Percentiles rank a stretch among this genome's conserved stretches.
These are phyloP conservation scores for Ascocoryne sarcoides DNA, from an alignment of 2,329 filamentous ascomycete species.

Conservation along the genomic window DNA sequence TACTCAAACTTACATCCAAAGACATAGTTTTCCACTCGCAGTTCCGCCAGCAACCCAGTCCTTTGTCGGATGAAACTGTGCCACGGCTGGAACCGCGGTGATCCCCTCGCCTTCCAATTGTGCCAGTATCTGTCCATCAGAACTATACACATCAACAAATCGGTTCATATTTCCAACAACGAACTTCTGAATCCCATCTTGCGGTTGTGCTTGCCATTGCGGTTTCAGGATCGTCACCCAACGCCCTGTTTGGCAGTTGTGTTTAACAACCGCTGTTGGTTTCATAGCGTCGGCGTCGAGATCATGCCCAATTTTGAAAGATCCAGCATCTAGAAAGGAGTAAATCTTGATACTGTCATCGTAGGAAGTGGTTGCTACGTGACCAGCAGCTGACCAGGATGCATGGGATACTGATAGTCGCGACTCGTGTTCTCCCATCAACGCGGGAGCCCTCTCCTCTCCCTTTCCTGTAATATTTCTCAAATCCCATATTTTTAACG, in stretches of 20 bases:
- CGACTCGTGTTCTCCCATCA: slow-evolving; percentile 76
- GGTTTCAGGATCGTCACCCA: slow-evolving; percentile 81
- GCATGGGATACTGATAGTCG: slow-evolving; percentile 85
- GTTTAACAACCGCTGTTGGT: slow-evolving; percentile 59
- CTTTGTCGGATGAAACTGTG: slow-evolving; percentile 76
- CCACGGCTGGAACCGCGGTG: slow-evolving; percentile 87
- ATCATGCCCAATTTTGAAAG: slow-evolving; percentile 50
- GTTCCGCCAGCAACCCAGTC: slow-evolving; percentile 93
- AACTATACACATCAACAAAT: slow-evolving; percentile 84
- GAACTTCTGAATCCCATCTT: slow-evolving; percentile 76
- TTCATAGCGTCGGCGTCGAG: slow-evolving; percentile 56
- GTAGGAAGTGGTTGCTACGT: slow-evolving; percentile 86
- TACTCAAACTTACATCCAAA: slow-evolving; percentile 71
- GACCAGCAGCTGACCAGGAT: slow-evolving; percentile 75
- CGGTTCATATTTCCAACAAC: slow-evolving; percentile 96
- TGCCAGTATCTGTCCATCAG: slow-evolving; percentile 75
- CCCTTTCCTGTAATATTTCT: slow-evolving; percentile 64
- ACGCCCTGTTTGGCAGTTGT: slow-evolving; percentile 93
- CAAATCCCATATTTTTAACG: slow-evolving; percentile 85
- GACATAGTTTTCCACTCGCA: slow-evolving; percentile 80
- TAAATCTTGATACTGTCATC: slow-evolving; percentile 95
- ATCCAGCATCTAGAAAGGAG: slow-evolving; percentile 55
- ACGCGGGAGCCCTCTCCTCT: slow-evolving; percentile 50
- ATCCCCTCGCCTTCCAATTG: slow-evolving; percentile 85
- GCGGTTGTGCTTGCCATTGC: slow-evolving; percentile 79